A percentile compares a stretch with the other conserved stretches of the same genome.
phyloP scores from a whole-genome alignment of 176 grass and related monocot species.

The Microstegium vimineum region DNA sequence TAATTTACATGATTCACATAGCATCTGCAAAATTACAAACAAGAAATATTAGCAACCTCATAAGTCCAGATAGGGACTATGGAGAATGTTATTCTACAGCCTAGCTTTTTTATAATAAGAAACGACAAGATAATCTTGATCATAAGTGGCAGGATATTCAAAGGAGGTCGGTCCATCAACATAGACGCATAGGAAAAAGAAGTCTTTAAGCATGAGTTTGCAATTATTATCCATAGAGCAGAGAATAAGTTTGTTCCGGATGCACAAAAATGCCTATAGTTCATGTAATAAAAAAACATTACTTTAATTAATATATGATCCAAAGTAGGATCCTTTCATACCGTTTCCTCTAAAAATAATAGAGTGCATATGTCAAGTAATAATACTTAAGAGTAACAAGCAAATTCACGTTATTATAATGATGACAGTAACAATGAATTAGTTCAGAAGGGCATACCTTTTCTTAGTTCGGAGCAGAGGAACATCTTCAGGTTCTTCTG shows the following conservation, averaged over 20 bases:
- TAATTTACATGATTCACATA: constrained; percentile 61
- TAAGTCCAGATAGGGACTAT: background rate
- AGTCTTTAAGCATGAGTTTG: background rate
- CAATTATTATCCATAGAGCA: background rate
- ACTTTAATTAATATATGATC: background rate
- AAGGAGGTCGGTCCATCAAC: background rate
- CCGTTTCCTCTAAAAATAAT: background rate
- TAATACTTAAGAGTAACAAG: background rate
- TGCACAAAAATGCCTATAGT: background rate
- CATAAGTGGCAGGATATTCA: background rate
- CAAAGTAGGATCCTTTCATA: background rate
- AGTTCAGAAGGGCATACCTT: constrained; percentile 16
- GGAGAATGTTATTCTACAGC: background rate
- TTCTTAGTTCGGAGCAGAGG: constrained; percentile 22
- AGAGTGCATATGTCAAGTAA: background rate
- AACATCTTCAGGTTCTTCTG: constrained; percentile 32
- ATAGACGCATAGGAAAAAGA: background rate
- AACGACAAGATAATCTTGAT: background rate
- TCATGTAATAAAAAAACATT: background rate
- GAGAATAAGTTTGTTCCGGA: background rate
- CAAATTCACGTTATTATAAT: background rate
- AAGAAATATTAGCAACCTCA: background rate
- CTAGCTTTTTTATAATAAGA: background rate
- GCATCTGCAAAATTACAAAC: constrained; percentile 38
- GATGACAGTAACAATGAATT: background rate